Evolutionary conservation across 768 basidiomycete genomes (phyloP).

Genomic region (Leucosporidium yakuticum): DNA sequence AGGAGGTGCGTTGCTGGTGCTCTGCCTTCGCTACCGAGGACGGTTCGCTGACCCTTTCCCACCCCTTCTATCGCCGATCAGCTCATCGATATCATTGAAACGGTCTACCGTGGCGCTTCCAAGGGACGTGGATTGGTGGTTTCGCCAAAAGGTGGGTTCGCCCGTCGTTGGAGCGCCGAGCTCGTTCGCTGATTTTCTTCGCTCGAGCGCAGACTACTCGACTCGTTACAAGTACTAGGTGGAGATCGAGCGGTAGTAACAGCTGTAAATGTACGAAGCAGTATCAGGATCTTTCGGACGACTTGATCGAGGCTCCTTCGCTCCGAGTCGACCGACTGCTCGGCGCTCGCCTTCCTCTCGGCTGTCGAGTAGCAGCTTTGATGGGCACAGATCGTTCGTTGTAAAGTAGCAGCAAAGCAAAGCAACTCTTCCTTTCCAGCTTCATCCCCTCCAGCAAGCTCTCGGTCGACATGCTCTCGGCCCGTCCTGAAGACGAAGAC

Average conservation of each 20-base stretch:
- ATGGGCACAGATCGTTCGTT: too few relatives aligned
- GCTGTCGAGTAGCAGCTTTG: too few relatives aligned
- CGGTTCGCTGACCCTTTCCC: neutral
- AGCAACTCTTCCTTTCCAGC: too few relatives aligned
- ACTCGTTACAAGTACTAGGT: constrained; percentile 67
- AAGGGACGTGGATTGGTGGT: constrained; percentile 95
- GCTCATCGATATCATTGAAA: constrained; percentile 97
- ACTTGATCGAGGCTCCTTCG: too few relatives aligned
- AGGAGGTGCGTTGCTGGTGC: constrained; percentile 58
- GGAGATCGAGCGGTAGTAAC: neutral
- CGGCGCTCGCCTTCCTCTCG: too few relatives aligned
- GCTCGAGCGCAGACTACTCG: constrained; percentile 59
- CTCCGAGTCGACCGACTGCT: too few relatives aligned
- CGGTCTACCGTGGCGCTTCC: constrained; percentile 94
- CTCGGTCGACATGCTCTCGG: too few relatives aligned
- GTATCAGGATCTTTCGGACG: too few relatives aligned
- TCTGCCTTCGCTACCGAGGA: neutral
- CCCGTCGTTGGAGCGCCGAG: constrained; percentile 4
- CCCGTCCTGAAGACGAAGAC: too few relatives aligned
- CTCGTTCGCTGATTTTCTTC: neutral
- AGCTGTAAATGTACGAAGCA: too few relatives aligned
- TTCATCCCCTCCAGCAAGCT: too few relatives aligned
- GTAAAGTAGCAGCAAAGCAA: too few relatives aligned
- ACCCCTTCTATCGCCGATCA: constrained; percentile 40
- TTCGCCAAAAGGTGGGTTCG: constrained; percentile 18